Evolutionary conservation across 1,284 basidiomycete species (phyloP).

Genomic region (Athelia sp.): DNA sequence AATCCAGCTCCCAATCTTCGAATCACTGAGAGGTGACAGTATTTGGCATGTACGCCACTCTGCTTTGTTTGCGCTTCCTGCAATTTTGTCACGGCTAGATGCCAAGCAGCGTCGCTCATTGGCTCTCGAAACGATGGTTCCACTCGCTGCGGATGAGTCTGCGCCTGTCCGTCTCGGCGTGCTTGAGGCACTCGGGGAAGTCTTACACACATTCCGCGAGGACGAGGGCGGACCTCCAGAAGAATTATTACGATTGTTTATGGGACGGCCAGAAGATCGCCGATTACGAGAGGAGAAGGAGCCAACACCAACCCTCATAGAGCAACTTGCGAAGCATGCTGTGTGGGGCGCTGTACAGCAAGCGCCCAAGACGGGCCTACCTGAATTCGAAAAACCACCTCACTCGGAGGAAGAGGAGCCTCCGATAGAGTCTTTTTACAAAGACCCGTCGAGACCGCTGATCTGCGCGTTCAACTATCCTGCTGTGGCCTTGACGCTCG

Average conservation of each 20-base stretch:
- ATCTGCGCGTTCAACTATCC: constrained; percentile 95
- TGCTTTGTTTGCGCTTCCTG: constrained; percentile 82
- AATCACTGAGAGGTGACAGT: constrained; percentile 64
- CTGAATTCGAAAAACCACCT: constrained; percentile 8
- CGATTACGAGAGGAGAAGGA: constrained; percentile 31
- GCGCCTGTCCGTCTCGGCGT: constrained; percentile 76
- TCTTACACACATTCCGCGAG: constrained; percentile 74
- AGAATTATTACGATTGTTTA: constrained; percentile 78
- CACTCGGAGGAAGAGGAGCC: constrained; percentile 1
- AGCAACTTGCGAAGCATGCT: background rate
- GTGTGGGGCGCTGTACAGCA: background rate
- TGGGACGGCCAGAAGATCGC: constrained; percentile 47
- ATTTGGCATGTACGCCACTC: constrained; percentile 88
- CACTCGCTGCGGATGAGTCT: constrained; percentile 65
- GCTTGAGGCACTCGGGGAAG: constrained; percentile 88
- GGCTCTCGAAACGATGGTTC: constrained; percentile 58
- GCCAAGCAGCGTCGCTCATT: constrained; percentile 50
- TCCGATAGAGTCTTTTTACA: constrained; percentile 38
- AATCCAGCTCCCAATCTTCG: constrained; percentile 83
- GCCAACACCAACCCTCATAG: constrained; percentile 4
- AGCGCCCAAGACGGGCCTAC: constrained; percentile 9
- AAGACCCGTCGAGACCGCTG: constrained; percentile 70
- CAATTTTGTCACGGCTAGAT: constrained; percentile 66
- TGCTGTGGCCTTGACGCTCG: constrained; percentile 85
- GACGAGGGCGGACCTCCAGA: constrained; percentile 70